Evolutionary conservation across 768 basidiomycete genomes (phyloP), one percentile per base, ranked within the genome.

Genomic region (Pleurotus eryngii): DNA sequence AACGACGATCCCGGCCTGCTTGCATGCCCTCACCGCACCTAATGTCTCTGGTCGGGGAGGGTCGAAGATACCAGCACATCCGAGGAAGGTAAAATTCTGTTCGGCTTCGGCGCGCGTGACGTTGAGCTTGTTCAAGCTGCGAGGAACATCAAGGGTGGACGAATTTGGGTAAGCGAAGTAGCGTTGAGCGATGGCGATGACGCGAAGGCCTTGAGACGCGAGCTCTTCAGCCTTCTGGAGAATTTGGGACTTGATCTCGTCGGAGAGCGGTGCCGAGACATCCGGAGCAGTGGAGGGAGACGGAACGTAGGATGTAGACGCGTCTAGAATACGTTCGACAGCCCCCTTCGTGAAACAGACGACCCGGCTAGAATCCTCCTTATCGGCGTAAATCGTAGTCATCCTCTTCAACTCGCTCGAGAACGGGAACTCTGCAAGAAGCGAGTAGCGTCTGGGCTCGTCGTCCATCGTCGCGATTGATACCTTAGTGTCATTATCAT

Each of bases 31-130:
- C 7, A 85, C 82, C 35, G 83, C 80, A 2, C 75, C 78, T 5
- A 76, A 67, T 3, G 77, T 79, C 60, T 84, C 80, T 1, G 80
- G 81, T 39, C 83, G 74, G 15, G 82, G 82, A 15, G 83, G 82
- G 61, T 84, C 83, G 47, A 75, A 77, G 57, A 84, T 79, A 46
- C 82, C 84, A n/a, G 74, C 76, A 6, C 84, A 70, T 5, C 77
- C 82, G n/a, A 80, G 67, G 66, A 85, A 81, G 3, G 68, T 72
- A 54, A 82, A 75, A 35, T 72, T 74, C 27, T 69, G 58, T 66
- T 83, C 82, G 14, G 80, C 73, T 4, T 77, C 74, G 53, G 78
- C 78, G 46, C 81, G 70, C 0, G 63, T 59, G 8, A 35, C 9
- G 30, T 9, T 35, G 30, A 35, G 30, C 3, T 35, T 35, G 3